Base-by-base conservation (phyloP, 2,329 filamentous ascomycete genomes). In the Dothidotthia symphoricarpi region DNA sequence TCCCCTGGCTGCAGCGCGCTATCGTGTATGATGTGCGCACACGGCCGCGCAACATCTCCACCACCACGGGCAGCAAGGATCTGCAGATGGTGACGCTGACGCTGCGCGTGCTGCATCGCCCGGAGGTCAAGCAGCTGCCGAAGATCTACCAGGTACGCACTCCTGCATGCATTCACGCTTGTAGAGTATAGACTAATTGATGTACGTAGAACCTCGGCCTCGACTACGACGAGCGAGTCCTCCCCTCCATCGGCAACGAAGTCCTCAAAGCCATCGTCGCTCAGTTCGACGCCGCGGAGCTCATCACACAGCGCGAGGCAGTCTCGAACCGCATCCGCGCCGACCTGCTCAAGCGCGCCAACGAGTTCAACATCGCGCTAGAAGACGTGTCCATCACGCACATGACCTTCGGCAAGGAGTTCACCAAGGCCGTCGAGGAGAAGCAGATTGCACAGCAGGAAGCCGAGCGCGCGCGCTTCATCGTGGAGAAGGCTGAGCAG, bases 391-490 rank as follows among this genome's bases (percentile, higher is more conserved):
- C 88, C 65, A 98, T 98, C 71, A 98, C 93, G 46, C 93, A 98
- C 79, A 98, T 98, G 93, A 98, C 93, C 36, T 98, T 98, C 68
- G 93, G 93, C 57, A 91, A 91, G 71, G 93, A 98, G 73, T 98
- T 98, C 78, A 98, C 93, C 45, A 87, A 88, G 71, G 93, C 93
- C 51, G 93, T 98, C 61, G 93, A 98, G 76, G 93, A 98, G 81
- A 98, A 98, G 83, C 93, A 98, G 78, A 98, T 98, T 69, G 93
- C 93, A 39, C 93, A 98, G 75, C 93, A 98, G 73, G 93, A 98
- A 66, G 93, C 93, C 49, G 93, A 98, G 78, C 82, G 93, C 52
- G 93, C 93, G 32, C 82, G 93, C 53, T 98, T 98, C 76, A 94
- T 98, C 57, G 93, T 98, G 68, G 93, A 98, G 80, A 88, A 88